Evolutionary conservation across 345 rosid genomes (phyloP).

Genomic region (Pugionium dolabratum): DNA sequence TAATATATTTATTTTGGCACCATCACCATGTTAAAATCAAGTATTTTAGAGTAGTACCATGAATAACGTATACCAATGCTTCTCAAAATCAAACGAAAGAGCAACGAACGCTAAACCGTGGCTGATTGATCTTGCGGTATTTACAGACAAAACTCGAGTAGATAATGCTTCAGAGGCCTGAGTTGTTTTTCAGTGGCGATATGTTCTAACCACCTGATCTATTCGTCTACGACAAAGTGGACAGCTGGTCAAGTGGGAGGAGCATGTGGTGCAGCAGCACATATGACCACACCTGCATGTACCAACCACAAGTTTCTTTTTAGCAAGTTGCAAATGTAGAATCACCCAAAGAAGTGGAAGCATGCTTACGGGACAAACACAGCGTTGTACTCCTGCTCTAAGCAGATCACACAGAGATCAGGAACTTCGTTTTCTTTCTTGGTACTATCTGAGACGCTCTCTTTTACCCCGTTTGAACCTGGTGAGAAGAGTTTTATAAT

Average conservation of each 20-base stretch:
- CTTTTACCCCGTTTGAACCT: constrained; percentile 55
- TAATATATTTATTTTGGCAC: too few species aligned
- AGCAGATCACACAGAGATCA: constrained; percentile 93
- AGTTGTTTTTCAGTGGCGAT: constrained; percentile 55
- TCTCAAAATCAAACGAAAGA: constrained; percentile 12
- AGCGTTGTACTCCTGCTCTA: constrained; percentile 86
- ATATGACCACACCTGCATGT: constrained; percentile 88
- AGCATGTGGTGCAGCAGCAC: constrained; percentile 88
- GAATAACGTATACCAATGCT: background rate
- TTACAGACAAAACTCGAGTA: constrained; percentile 20
- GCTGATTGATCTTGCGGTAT: constrained; percentile 18
- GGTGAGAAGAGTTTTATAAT: constrained; percentile 27
- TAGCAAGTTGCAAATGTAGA: constrained; percentile 19
- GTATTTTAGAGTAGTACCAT: too few species aligned
- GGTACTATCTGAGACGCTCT: constrained; percentile 37
- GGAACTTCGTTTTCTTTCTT: constrained; percentile 70
- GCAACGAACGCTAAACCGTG: background rate
- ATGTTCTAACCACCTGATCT: constrained; percentile 80
- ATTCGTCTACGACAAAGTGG: constrained; percentile 90
- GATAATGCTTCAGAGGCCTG: constrained; percentile 14
- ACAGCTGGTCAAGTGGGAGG: constrained; percentile 67
- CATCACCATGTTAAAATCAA: too few species aligned
- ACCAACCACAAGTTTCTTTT: constrained; percentile 12
- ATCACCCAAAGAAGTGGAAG: constrained; percentile 10
- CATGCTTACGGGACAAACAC: constrained; percentile 82